phyloP scores from a whole-genome alignment of 164 flowering plant genomes.

The Kingdonia uniflora region DNA sequence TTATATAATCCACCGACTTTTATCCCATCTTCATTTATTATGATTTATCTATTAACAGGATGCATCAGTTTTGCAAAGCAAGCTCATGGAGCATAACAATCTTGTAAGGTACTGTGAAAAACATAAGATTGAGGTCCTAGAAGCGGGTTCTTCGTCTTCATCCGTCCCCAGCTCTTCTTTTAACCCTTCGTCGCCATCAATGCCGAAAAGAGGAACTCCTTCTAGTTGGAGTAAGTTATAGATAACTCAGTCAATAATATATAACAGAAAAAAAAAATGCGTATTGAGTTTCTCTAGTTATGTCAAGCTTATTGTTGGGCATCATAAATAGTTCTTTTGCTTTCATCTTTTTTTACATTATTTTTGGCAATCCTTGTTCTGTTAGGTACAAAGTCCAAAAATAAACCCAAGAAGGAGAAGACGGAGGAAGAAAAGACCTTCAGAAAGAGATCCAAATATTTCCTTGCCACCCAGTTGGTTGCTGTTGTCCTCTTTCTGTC shows the following conservation, averaged over 20 bases:
- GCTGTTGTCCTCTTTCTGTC: conserved; percentile 69
- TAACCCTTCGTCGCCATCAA: conserved; percentile 46
- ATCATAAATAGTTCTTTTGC: too few species aligned
- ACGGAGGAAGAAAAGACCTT: conserved; percentile 84
- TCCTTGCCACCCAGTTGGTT: conserved; percentile 61
- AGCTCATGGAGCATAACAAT: conserved; percentile 50
- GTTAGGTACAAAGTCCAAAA: conserved; percentile 69
- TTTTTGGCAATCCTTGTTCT: conserved; percentile 7
- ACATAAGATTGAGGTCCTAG: conserved; percentile 40
- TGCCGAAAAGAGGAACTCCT: conserved; percentile 34
- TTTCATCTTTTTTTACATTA: neutral
- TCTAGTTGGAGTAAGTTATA: conserved; percentile 59
- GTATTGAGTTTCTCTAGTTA: too few species aligned
- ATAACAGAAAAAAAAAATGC: too few species aligned
- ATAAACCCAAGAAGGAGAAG: conserved; percentile 64
- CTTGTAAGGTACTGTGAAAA: conserved; percentile 61
- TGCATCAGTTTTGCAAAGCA: conserved; percentile 53
- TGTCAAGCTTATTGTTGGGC: too few species aligned
- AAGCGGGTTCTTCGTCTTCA: conserved; percentile 40
- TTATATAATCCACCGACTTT: too few species aligned
- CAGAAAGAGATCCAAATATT: conserved; percentile 70
- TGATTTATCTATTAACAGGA: conserved; percentile 36
- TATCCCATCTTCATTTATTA: too few species aligned
- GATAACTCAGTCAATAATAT: too few species aligned
- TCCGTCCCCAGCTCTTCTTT: conserved; percentile 30